Percentiles rank a stretch among this genome's conserved stretches.
Evolutionary conservation across 177 flowering plant species (phyloP).

Genomic region (Telopea speciosissima): DNA sequence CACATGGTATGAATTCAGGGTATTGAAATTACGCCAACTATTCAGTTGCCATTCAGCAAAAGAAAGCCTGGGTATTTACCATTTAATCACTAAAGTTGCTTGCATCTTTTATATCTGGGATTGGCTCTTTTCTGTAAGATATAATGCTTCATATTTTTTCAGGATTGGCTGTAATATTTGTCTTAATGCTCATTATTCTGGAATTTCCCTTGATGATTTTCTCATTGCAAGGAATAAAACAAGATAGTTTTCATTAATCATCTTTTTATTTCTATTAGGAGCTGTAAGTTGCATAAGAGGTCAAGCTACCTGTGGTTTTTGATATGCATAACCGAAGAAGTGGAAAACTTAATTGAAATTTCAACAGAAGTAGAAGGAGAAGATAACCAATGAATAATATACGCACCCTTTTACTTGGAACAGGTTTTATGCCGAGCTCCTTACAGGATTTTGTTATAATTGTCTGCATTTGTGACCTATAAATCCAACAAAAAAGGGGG

Average conservation of each 20-base stretch:
- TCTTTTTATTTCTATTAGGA: neutral
- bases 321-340: too few species aligned
- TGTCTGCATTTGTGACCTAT: slow-evolving; percentile 95
- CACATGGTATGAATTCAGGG: neutral
- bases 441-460: slow-evolving; percentile 81
- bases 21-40: neutral
- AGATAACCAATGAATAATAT: neutral
- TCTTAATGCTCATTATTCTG: neutral
- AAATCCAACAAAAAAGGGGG: slow-evolving; percentile 10
- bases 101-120: neutral
- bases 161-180: neutral
- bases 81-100: neutral
- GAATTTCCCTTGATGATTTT: neutral
- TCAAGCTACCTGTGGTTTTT: too few species aligned
- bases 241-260: neutral
- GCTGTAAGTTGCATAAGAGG: neutral
- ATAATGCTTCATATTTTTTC: neutral
- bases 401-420: slow-evolving; percentile 89
- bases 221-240: neutral
- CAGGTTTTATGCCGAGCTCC: slow-evolving; percentile 81
- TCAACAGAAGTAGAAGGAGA: neutral
- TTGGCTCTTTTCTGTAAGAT: neutral
- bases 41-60: neutral
- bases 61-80: neutral
- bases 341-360: neutral